Evolutionary conservation across 305 asterid genomes (phyloP).

Genomic region (Lippia alba): DNA sequence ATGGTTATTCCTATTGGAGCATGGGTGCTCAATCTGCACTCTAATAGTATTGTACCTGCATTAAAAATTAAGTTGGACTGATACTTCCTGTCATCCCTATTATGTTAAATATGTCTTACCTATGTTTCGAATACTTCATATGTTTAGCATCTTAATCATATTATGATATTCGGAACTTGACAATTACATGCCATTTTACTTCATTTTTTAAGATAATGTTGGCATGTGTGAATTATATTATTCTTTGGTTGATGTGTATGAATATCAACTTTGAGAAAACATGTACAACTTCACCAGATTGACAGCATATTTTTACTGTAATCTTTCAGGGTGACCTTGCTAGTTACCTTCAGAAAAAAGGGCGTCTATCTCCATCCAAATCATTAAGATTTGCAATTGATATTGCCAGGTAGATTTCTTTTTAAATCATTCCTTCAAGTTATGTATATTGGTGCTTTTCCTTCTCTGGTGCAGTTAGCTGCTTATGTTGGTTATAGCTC

Average conservation of each 20-base stretch:
- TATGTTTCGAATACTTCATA: constrained; percentile 6
- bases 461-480: constrained; percentile 11
- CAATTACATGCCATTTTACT: constrained; percentile 19
- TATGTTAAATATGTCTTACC: constrained; percentile 8
- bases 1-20: constrained; percentile 11
- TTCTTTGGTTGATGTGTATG: constrained; percentile 8
- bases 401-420: constrained; percentile 75
- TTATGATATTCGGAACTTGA: constrained; percentile 11
- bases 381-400: constrained; percentile 88
- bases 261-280: constrained; percentile 6
- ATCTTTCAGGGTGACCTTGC: constrained; percentile 81
- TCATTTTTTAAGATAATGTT: constrained; percentile 19
- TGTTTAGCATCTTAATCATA: neutral
- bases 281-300: constrained; percentile 2
- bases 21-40: neutral
- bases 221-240: neutral
- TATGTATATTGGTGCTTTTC: neutral
- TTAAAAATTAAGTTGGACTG: neutral
- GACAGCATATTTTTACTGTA: constrained; percentile 23
- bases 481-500: neutral
- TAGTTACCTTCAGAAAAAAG: constrained; percentile 83
- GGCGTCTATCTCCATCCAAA: constrained; percentile 88
- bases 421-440: constrained; percentile 14
- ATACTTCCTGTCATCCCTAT: constrained; percentile 8
- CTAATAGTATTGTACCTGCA: neutral